Percentiles rank a stretch among this genome's conserved stretches.
Evolutionary conservation across 768 basidiomycete genomes (phyloP).

Genomic region (Termitomyces sp.): DNA sequence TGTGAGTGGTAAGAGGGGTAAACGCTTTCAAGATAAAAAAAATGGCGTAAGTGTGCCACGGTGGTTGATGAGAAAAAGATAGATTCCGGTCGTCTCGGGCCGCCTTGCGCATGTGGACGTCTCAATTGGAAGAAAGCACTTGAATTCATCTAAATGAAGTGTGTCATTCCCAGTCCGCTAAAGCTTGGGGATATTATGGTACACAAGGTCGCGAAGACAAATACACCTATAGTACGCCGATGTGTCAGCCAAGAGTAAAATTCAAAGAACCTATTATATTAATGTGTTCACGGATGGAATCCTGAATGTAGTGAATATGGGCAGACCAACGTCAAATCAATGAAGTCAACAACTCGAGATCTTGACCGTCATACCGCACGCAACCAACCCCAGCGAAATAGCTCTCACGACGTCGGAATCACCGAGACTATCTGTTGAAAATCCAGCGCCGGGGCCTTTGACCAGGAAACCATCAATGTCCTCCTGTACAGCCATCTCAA

Average conservation of each 20-base stretch:
- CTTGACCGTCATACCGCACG: conserved; percentile 17
- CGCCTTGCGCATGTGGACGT: background rate
- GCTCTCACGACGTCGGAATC: conserved; percentile 21
- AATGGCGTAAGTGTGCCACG: background rate
- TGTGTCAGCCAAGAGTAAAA: background rate
- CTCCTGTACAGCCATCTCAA: conserved; percentile 16
- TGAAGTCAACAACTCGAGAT: conserved; percentile 4
- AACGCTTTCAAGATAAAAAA: background rate
- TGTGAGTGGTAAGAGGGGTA: background rate
- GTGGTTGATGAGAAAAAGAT: background rate
- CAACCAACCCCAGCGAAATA: conserved; percentile 17
- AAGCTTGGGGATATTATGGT: background rate
- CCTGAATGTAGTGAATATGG: background rate
- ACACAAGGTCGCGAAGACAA: background rate
- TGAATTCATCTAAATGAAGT: background rate
- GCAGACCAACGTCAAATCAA: background rate
- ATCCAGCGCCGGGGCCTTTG: conserved; percentile 11
- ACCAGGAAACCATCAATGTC: conserved; percentile 9
- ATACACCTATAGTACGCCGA: background rate
- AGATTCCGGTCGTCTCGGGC: background rate
- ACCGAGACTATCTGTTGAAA: conserved; percentile 17
- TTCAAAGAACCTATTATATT: background rate
- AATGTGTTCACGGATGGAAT: background rate
- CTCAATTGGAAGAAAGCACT: background rate
- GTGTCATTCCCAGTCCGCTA: background rate